Base-by-base conservation (phyloP, 2,329 filamentous ascomycete genomes). In the Aspergillus fischeri region DNA sequence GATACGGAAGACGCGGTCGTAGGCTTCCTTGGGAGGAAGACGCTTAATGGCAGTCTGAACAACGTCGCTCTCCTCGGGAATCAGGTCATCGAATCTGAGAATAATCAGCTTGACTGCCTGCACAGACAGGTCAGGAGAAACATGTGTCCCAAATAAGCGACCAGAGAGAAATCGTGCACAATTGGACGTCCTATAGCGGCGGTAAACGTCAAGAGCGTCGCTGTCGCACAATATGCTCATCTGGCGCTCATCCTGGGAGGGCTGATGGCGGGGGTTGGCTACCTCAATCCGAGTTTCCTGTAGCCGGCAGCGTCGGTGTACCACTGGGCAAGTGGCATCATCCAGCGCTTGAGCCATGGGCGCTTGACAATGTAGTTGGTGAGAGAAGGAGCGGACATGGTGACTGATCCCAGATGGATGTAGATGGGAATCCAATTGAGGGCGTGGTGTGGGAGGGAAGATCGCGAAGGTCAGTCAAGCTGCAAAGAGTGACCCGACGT, bases 1-100 rank as follows among this genome's bases (percentile, higher is more conserved):
- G 78, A 99, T 86, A 73, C 94, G 92, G 88, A 92, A 99, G 76
- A 97, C 86, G 76, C 94, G 93, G 82, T 99, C 94, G 81, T 97
- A 97, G 70, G 88, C 84, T 75, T 94, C 91, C 83, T 95, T 91
- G 70, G 91, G 84, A 57, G 90, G 86, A 62, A 99, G 89, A 75
- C 94, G 91, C 84, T 90, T 90, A 72, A 99, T 85, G 63, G 94
- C 94, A 68, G 88, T 84, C 78, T 94, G 88, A 70, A 96, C 91
- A 57, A 83, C 80, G 70, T 94, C 90, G 82, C 84, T 89, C 81
- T 99, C 94, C 80, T 99, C 94, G 75, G 90, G 86, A 75, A 97
- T 90, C 75, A 99, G 80, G 76, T 99, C 94, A 79, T 99, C 94
- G 83, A 88, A 87, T 78, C 94, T 97, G 74, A 67, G 63, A 24